phyloP scores from a whole-genome alignment of 192 early-diverging fungal genomes.

The Backusella westeae region DNA sequence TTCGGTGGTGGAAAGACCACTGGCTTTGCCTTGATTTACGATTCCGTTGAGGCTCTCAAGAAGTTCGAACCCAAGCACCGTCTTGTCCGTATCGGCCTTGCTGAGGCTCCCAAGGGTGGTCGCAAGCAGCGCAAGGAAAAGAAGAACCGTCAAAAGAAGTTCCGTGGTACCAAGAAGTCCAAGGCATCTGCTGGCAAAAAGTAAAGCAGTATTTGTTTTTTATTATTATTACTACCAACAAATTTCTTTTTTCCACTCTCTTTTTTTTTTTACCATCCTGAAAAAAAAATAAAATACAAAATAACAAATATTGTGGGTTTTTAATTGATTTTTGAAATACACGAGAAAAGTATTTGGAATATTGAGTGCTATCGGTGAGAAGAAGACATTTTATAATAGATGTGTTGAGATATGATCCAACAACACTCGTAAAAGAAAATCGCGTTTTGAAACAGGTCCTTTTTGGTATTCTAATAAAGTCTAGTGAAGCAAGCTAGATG shows the following conservation, averaged over 20 bases:
- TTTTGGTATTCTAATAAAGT: no score
- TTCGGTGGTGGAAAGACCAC: constrained; percentile 97
- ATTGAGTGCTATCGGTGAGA: no score
- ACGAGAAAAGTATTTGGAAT: no score
- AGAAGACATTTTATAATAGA: no score
- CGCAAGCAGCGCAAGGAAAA: constrained; percentile 99
- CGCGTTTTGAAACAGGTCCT: no score
- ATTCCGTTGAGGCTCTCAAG: constrained; percentile 89
- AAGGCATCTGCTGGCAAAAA: constrained; percentile 65
- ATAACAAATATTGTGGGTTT: background rate
- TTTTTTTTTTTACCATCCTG: background rate
- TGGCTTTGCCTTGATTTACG: constrained; percentile 97
- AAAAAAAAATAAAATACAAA: background rate
- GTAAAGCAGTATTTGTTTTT: constrained; percentile 42
- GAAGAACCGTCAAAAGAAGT: constrained; percentile 99
- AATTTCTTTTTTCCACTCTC: no score
- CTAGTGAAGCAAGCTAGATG: no score
- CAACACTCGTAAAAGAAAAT: no score
- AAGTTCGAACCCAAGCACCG: constrained; percentile 99
- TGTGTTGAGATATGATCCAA: no score
- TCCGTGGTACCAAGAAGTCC: constrained; percentile 95
- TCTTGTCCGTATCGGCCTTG: constrained; percentile 73
- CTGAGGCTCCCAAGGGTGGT: constrained; percentile 66
- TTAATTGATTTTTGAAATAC: no score
- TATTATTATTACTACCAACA: background rate